Evolutionary conservation across 768 basidiomycete species (phyloP), one percentile per base, ranked within the genome.

Genomic region (Psilocybe sp.): DNA sequence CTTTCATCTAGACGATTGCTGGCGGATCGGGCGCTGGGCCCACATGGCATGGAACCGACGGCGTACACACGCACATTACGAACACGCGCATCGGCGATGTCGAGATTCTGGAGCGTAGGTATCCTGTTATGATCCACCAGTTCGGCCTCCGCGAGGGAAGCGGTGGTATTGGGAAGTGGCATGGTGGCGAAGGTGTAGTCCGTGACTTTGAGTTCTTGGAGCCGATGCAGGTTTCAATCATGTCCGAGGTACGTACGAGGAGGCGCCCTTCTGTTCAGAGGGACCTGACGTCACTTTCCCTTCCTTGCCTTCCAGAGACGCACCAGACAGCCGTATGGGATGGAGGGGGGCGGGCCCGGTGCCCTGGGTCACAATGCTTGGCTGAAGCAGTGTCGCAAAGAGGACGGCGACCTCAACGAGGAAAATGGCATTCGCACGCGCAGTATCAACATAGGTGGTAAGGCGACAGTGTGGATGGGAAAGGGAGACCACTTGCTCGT

Each of bases 11-110:
- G 89, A 98, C 95, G 0, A 93, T 97, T 48, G 92, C 91, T 3
- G 95, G 94, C 7, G 95, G 95, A 16, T 90, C 89, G 4, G 95
- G 95, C 4, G 93, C 95, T 0, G 94, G 95, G 0, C 85, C 89
- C 2, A 65, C 68, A 9, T 96, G 93, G 94, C 84, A 94, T 60
- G 95, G 95, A 3, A 92, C 92, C 13, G 90, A 89, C 19, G 94
- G 94, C 6, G 89, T 96, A 2, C 94, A 96, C 65, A 93, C 92
- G 1, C 91, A 94, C 61, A 93, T 93, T 58, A 94, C 94, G 0
- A 94, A 93, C 65, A 93, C 92, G 9, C 83, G 92, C 10, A 94
- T 94, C 38, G 92, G 92, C 16, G 95, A 98, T 59, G 86, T 94
- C 33, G 95, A 98, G 63, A 87, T 96, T 60, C 77, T 98, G 33